Evolutionary conservation across 257 asterid genomes (phyloP).

Genomic region (Rhazya stricta): DNA sequence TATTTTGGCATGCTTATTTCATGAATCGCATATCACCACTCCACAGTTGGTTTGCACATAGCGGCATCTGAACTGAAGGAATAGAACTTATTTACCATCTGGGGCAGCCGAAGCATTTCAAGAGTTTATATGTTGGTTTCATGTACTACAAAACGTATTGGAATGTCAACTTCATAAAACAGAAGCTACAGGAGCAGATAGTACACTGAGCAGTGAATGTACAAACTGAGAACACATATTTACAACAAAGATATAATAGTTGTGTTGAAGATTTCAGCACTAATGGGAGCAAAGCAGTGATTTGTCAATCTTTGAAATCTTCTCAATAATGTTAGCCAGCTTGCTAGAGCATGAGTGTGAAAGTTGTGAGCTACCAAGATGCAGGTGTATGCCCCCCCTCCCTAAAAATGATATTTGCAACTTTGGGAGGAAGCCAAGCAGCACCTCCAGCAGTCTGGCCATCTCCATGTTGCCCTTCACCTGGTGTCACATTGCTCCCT

Average conservation of each 20-base stretch:
- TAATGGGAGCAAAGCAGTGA: background rate
- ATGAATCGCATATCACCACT: no score
- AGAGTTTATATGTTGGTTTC: background rate
- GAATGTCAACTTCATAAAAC: no score
- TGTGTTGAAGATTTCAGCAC: background rate
- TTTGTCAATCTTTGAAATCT: background rate
- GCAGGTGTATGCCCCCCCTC: constrained; percentile 24
- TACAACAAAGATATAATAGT: background rate
- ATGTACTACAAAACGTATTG: background rate
- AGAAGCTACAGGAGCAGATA: background rate
- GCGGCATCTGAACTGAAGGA: no score
- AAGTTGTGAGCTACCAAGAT: constrained; percentile 7
- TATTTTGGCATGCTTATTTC: no score
- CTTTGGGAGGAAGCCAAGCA: constrained; percentile 67
- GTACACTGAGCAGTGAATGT: background rate
- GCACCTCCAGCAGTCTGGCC: constrained; percentile 31
- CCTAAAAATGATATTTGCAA: constrained; percentile 51
- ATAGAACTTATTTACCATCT: no score
- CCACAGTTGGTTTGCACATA: no score
- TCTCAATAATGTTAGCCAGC: constrained; percentile 1
- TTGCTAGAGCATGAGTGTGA: background rate
- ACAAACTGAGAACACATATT: constrained; percentile 4
- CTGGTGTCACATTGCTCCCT: constrained; percentile 12
- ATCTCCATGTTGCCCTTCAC: constrained; percentile 34
- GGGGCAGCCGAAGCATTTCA: background rate